Percentiles rank a stretch among this genome's conserved stretches.
These are phyloP conservation scores for Saturnispora besseyi DNA, from an alignment of 805 yeast species.

Conservation along the genomic window DNA sequence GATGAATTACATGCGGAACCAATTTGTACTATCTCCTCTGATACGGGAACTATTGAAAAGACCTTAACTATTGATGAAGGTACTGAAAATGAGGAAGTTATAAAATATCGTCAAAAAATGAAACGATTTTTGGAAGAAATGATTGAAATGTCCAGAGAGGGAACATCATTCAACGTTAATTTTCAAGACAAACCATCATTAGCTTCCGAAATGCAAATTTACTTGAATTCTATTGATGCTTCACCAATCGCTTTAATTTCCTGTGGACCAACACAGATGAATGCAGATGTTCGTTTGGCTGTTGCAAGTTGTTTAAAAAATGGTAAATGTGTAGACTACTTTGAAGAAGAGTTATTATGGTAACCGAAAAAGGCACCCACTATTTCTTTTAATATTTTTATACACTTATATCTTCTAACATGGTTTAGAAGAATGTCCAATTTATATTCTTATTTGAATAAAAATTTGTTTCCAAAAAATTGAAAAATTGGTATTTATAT, in stretches of 20 bases:
- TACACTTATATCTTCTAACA: too few relatives aligned
- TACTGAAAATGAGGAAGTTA: background rate
- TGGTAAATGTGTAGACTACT: constrained; percentile 27
- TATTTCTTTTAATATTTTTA: too few relatives aligned
- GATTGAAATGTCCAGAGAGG: constrained; percentile 12
- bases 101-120: background rate
- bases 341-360: constrained; percentile 33
- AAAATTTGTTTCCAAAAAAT: too few relatives aligned
- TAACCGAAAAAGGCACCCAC: constrained; percentile 4
- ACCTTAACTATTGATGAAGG: too few relatives aligned
- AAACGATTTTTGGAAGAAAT: background rate
- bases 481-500: too few relatives aligned
- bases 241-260: constrained; percentile 27
- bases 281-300: constrained; percentile 27
- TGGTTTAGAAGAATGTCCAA: background rate
- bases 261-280: constrained; percentile 30
- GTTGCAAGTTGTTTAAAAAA: constrained; percentile 24
- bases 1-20: too few relatives aligned
- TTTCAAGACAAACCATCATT: constrained; percentile 23
- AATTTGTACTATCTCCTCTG: too few relatives aligned
- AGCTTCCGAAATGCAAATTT: constrained; percentile 15
- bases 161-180: constrained; percentile 16
- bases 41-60: too few relatives aligned
- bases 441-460: too few relatives aligned
- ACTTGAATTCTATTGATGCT: constrained; percentile 11